phyloP scores from a whole-genome alignment of 2,329 filamentous ascomycete genomes.

The Fusarium anthophilum region DNA sequence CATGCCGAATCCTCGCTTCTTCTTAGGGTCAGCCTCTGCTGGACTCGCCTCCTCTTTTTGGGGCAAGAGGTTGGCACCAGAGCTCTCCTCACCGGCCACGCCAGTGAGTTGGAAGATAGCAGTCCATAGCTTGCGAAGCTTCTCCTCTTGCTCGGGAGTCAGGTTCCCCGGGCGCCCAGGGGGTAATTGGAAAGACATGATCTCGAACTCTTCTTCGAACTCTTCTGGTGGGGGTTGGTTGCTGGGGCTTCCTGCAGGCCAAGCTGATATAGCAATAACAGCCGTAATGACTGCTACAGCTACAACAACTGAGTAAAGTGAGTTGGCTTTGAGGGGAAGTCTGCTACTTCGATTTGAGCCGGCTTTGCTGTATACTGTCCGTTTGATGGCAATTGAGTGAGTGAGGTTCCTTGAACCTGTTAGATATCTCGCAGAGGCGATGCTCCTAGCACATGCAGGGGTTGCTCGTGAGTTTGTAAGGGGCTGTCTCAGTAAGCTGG shows the following conservation, averaged over 20 bases:
- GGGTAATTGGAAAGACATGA: conserved; percentile 56
- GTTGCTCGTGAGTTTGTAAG: conserved; percentile 19
- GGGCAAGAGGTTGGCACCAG: conserved; percentile 34
- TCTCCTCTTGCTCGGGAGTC: conserved; percentile 88
- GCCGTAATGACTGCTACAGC: conserved; percentile 17
- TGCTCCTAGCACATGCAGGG: conserved; percentile 15
- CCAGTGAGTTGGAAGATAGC: conserved; percentile 80
- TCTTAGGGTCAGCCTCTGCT: conserved; percentile 68
- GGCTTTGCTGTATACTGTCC: conserved; percentile 8
- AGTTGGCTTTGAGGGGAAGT: conserved; percentile 28
- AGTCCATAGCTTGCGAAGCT: conserved; percentile 88
- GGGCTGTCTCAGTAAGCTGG: conserved; percentile 21
- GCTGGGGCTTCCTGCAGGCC: conserved; percentile 9
- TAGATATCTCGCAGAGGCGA: conserved; percentile 8
- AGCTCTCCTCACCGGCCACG: conserved; percentile 51
- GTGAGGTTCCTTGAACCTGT: neutral
- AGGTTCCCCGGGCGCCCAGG: conserved; percentile 86
- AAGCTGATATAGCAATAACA: conserved; percentile 27
- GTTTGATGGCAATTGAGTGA: neutral
- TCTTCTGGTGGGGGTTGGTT: neutral
- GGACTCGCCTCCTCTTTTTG: conserved; percentile 34
- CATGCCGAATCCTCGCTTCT: conserved; percentile 72
- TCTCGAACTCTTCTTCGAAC: conserved; percentile 27
- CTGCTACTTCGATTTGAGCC: neutral
- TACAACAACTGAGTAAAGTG: conserved; percentile 24